Evolutionary conservation across 1,284 basidiomycete species (phyloP), one percentile per base, ranked within the genome.

Genomic region (Chalciporus sp.): DNA sequence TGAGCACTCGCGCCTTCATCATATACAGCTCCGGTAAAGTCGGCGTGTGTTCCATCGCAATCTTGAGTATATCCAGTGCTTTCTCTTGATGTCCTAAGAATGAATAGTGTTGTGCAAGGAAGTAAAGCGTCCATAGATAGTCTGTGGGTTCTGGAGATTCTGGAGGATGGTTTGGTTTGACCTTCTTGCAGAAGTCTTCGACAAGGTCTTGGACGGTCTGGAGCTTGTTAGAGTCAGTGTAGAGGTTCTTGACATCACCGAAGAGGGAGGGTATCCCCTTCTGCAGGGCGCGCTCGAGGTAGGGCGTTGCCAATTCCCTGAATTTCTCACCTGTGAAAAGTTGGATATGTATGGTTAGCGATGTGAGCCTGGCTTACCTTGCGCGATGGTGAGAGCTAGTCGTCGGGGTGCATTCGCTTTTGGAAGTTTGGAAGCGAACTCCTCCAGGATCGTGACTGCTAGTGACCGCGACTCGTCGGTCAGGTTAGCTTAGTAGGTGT

Each of bases 241-340:
- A 98, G 2, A 99, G 81, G 0, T 87, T 77, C 70, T 98, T 98
- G 70, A 99, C 69, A 71, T 98, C 95, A 26, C 90, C 87, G 67
- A 98, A 99, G 7, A 99, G 79, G 3, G 95, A 98, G 2, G 97
- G 97, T 28, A 99, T 81, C 56, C 95, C 96, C 63, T 93, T 94
- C 52, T 82, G 81, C 14, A 99, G 75, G 8, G 85, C 90, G 3
- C 77, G 75, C 17, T 82, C 71, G 47, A 98, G 73, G 72, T 99
- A 98, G 2, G 80, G 74, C 49, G 80, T 78, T 2, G 83, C 85
- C 17, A 90, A 80, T 23, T 78, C 70, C 48, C 76, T 79, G 76
- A 99, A 98, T 16, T 75, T 74, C 11, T 83, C 78, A 12, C 81
- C 86, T 80, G 65, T 3, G 57, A 37, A 42, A 27, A 39, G 47